Evolutionary conservation across 2,329 filamentous ascomycete species (phyloP).

Genomic region (Pestalotiopsis sp.): DNA sequence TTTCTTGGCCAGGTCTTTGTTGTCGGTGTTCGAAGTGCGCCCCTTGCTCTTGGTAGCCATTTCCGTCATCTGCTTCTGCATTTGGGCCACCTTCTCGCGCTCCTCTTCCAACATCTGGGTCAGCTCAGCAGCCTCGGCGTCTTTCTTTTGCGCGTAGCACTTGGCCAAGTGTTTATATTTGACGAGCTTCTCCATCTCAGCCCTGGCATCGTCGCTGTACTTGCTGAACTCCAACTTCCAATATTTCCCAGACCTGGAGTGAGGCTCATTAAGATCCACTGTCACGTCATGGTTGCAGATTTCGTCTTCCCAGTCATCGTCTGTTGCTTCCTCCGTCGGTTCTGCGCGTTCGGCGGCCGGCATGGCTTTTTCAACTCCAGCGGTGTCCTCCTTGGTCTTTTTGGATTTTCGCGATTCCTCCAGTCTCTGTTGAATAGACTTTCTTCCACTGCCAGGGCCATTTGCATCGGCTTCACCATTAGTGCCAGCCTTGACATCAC

Average conservation of each 20-base stretch:
- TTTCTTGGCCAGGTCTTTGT: slow-evolving; percentile 51
- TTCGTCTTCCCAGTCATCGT: slow-evolving; percentile 58
- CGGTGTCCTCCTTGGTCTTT: slow-evolving; percentile 20
- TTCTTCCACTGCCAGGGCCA: slow-evolving; percentile 22
- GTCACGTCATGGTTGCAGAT: slow-evolving; percentile 63
- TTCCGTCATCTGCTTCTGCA: slow-evolving; percentile 65
- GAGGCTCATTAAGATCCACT: slow-evolving; percentile 71
- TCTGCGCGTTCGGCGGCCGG: neutral
- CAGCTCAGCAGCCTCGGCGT: slow-evolving; percentile 68
- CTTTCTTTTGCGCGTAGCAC: slow-evolving; percentile 77
- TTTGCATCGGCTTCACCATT: slow-evolving; percentile 25
- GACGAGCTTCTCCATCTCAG: slow-evolving; percentile 76
- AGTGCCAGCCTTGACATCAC: slow-evolving; percentile 50
- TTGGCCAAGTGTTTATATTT: slow-evolving; percentile 80
- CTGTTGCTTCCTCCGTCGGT: slow-evolving; percentile 20
- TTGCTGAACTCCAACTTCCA: slow-evolving; percentile 79
- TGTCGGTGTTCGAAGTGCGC: slow-evolving; percentile 43
- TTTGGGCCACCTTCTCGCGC: slow-evolving; percentile 62
- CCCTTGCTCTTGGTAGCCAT: slow-evolving; percentile 49
- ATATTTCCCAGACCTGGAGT: slow-evolving; percentile 74
- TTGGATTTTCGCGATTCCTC: slow-evolving; percentile 30
- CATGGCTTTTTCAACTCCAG: slow-evolving; percentile 18
- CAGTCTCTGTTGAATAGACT: slow-evolving; percentile 29
- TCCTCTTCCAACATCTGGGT: slow-evolving; percentile 68
- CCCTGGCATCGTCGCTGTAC: slow-evolving; percentile 72